These are phyloP conservation scores for Penicillium vulpinum DNA, from an alignment of 2,329 filamentous ascomycete species.

Conservation along the genomic window DNA sequence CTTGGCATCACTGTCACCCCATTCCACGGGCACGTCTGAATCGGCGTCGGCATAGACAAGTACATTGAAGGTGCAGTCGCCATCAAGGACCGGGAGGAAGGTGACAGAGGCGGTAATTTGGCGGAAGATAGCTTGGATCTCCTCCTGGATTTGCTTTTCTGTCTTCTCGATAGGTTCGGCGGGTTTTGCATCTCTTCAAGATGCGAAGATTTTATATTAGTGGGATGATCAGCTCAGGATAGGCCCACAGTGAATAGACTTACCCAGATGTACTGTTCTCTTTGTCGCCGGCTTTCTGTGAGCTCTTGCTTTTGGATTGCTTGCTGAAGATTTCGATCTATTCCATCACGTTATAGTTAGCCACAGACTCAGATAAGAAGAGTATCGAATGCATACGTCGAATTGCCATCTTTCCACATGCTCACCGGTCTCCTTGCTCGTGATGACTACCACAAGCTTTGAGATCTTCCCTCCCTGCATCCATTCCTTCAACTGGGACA, in stretches of 20 bases:
- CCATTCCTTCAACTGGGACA: conserved; percentile 96
- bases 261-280: conserved; percentile 67
- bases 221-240: background rate
- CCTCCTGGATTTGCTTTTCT: conserved; percentile 88
- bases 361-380: background rate
- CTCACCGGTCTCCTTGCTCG: conserved; percentile 93
- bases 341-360: conserved; percentile 10
- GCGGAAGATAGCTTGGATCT: conserved; percentile 95
- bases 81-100: conserved; percentile 88
- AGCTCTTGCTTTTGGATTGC: conserved; percentile 50
- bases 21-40: conserved; percentile 94
- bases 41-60: conserved; percentile 96
- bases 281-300: conserved; percentile 59
- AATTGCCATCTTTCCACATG: conserved; percentile 98
- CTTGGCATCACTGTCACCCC: conserved; percentile 97
- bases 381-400: conserved; percentile 60
- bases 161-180: conserved; percentile 67
- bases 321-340: conserved; percentile 61
- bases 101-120: conserved; percentile 98
- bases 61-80: conserved; percentile 98
- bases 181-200: conserved; percentile 31
- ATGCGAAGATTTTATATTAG: conserved; percentile 1
- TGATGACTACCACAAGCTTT: conserved; percentile 94
- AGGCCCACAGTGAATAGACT: conserved; percentile 18
- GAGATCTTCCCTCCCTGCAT: conserved; percentile 97